A percentile compares a stretch with the other conserved stretches of the same genome.
Evolutionary conservation across 805 yeast genomes (phyloP).

Genomic region (Cephaloascus albidus): DNA sequence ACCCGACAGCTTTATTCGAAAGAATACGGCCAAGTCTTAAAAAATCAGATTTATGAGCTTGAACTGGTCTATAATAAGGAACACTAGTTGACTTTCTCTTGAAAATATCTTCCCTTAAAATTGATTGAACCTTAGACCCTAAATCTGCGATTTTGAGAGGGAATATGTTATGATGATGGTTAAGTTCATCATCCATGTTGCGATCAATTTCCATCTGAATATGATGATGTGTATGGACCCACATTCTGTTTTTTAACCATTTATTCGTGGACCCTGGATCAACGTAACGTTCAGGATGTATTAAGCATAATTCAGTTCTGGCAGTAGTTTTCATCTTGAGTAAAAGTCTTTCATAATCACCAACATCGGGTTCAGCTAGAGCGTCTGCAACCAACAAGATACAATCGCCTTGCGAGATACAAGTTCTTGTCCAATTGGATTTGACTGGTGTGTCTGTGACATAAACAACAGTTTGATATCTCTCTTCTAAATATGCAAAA

Average conservation of each 20-base stretch:
- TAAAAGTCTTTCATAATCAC: conserved; percentile 77
- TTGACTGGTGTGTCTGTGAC: conserved; percentile 78
- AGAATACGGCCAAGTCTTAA: conserved; percentile 80
- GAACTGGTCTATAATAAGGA: conserved; percentile 19
- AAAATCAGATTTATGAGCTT: conserved; percentile 77
- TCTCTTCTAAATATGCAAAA: conserved; percentile 85
- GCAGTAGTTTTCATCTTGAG: conserved; percentile 76
- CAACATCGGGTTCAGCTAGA: conserved; percentile 56
- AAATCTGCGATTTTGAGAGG: conserved; percentile 9
- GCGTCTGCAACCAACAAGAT: conserved; percentile 86
- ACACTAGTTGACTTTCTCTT: conserved; percentile 1
- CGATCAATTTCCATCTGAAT: conserved; percentile 51
- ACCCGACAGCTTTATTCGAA: conserved; percentile 89
- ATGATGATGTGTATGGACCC: conserved; percentile 94
- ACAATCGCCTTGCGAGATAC: conserved; percentile 93
- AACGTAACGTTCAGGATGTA: conserved; percentile 79
- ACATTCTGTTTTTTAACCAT: conserved; percentile 79
- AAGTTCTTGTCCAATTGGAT: conserved; percentile 86
- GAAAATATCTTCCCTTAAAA: conserved; percentile 13
- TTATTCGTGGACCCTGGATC: conserved; percentile 75
- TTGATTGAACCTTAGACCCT: conserved; percentile 9
- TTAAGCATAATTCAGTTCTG: conserved; percentile 72
- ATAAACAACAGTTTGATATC: conserved; percentile 79
- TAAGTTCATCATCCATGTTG: conserved; percentile 9
- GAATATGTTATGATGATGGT: background rate